These are phyloP conservation scores for Pezicula carpinea DNA, from an alignment of 2,329 filamentous ascomycete genomes.

Conservation along the genomic window DNA sequence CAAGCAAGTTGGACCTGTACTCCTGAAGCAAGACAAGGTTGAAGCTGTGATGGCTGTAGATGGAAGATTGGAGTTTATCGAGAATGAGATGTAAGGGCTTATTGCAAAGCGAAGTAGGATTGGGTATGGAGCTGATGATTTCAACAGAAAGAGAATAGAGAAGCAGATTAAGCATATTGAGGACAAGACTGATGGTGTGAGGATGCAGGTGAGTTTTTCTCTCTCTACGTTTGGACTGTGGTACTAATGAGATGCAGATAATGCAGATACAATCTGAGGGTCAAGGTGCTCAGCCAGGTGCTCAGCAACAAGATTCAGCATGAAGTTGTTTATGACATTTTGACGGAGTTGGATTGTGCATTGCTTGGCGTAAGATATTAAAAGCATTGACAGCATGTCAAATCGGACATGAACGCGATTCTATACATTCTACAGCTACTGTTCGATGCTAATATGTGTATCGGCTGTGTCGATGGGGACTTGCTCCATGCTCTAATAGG, in stretches of 20 bases:
- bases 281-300: conserved; percentile 26
- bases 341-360: conserved; percentile 9
- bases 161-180: conserved; percentile 60
- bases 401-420: too few relatives aligned
- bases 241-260: conserved; percentile 27
- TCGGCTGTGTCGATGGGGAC: too few relatives aligned
- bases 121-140: conserved; percentile 7
- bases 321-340: conserved; percentile 14
- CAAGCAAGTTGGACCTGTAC: conserved; percentile 88
- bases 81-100: conserved; percentile 76
- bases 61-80: conserved; percentile 85
- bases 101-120: background rate
- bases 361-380: conserved; percentile 17
- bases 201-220: conserved; percentile 51
- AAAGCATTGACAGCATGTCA: too few relatives aligned
- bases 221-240: background rate
- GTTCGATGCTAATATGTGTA: too few relatives aligned
- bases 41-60: conserved; percentile 91
- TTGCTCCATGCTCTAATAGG: too few relatives aligned
- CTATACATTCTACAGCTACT: too few relatives aligned
- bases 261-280: conserved; percentile 38
- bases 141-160: conserved; percentile 58
- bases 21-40: conserved; percentile 88
- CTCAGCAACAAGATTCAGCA: conserved; percentile 17
- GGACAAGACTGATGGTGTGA: conserved; percentile 59